Percentiles rank a stretch among this genome's conserved stretches.
phyloP scores from a whole-genome alignment of 2,329 filamentous ascomycete genomes.

The Hypoxylon sp. region DNA sequence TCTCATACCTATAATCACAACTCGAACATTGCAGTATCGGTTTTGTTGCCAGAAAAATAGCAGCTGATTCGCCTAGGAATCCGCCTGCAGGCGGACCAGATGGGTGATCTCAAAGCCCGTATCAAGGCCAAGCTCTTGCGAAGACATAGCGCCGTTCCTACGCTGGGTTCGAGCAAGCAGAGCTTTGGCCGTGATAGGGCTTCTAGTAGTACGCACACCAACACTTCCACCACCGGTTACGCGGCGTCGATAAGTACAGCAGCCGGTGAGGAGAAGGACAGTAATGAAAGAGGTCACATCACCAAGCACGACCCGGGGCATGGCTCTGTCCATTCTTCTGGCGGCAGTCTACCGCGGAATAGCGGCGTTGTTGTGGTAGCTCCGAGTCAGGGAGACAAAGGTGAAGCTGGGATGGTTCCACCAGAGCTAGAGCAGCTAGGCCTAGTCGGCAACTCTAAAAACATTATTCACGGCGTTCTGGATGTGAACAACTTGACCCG shows the following conservation, averaged over 20 bases:
- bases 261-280: constrained; percentile 43
- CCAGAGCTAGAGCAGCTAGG: constrained; percentile 38
- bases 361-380: constrained; percentile 6
- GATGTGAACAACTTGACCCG: constrained; percentile 23
- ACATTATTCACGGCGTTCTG: constrained; percentile 6
- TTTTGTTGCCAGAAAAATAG: constrained; percentile 3
- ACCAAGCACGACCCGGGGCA: constrained; percentile 23
- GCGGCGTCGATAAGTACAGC: constrained; percentile 44
- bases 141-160: constrained; percentile 58
- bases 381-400: constrained; percentile 19
- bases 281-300: constrained; percentile 15
- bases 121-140: constrained; percentile 62
- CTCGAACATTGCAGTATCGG: constrained; percentile 7
- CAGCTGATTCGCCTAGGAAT: constrained; percentile 23
- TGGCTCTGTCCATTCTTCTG: constrained; percentile 17
- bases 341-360: constrained; percentile 12
- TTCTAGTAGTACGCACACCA: constrained; percentile 49
- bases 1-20: constrained; percentile 6
- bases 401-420: constrained; percentile 41
- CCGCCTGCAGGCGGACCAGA: constrained; percentile 44
- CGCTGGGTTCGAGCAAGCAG: constrained; percentile 54
- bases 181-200: constrained; percentile 47
- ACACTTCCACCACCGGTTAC: constrained; percentile 44
- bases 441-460: constrained; percentile 38
- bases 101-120: constrained; percentile 63